Percentiles rank a stretch among this genome's conserved stretches.
These are phyloP conservation scores for Phytophthora chlamydospora DNA, from an alignment of 352 stramenopile species.

Conservation along the genomic window DNA sequence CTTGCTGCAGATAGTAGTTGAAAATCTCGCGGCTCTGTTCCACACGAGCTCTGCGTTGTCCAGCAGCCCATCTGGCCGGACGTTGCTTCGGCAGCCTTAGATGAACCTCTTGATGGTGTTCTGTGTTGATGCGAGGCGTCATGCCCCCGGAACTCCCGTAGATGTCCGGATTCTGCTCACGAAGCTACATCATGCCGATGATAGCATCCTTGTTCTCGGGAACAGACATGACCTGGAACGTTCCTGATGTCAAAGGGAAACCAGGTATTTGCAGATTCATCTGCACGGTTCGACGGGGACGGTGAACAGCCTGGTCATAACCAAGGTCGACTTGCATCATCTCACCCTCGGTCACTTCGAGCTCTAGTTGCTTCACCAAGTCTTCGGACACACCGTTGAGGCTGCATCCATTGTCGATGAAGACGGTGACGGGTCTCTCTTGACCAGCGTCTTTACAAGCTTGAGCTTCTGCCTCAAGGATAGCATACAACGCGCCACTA, in stretches of 20 bases:
- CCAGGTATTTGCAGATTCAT: slow-evolving; percentile 10
- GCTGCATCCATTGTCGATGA: slow-evolving; percentile 21
- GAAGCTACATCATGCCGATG: slow-evolving; percentile 24
- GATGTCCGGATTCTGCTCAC: slow-evolving; percentile 27
- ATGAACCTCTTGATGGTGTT: background rate
- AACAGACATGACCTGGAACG: slow-evolving; percentile 17
- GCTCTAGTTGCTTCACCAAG: slow-evolving; percentile 21
- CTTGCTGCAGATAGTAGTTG: slow-evolving; percentile 20
- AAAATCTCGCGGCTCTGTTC: slow-evolving; percentile 13
- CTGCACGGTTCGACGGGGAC: slow-evolving; percentile 4
- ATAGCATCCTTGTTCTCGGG: slow-evolving; percentile 20
- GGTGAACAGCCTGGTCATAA: slow-evolving; percentile 6
- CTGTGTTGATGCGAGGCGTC: slow-evolving; percentile 2
- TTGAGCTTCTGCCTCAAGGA: slow-evolving; percentile 13
- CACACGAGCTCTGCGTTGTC: slow-evolving; percentile 6
- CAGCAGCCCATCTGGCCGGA: slow-evolving; percentile 3
- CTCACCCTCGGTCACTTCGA: slow-evolving; percentile 17
- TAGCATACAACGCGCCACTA: slow-evolving; percentile 9
- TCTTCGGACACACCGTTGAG: slow-evolving; percentile 18
- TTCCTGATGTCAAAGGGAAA: slow-evolving; percentile 7
- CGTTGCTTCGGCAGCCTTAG: slow-evolving; percentile 7
- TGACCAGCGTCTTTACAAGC: background rate
- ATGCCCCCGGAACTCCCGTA: slow-evolving; percentile 15
- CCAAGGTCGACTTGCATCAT: slow-evolving; percentile 25
- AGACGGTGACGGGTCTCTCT: slow-evolving; percentile 4